Evolutionary conservation across 75 land plant genomes (phyloP).

Genomic region (Pinus tabuliformis): DNA sequence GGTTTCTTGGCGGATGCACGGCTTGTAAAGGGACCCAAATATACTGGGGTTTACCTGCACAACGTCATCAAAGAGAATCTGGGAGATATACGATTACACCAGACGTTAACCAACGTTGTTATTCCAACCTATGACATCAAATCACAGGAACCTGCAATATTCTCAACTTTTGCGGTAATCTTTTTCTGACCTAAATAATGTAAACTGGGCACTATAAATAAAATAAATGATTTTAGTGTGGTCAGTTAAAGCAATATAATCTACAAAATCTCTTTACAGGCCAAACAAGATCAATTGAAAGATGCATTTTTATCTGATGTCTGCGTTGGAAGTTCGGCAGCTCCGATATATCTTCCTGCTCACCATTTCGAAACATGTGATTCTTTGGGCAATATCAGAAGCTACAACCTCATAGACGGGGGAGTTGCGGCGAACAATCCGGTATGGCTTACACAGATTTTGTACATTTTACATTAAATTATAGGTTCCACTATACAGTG

Average conservation of each 20-base stretch:
- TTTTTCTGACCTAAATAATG: background rate
- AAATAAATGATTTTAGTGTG: too few species aligned
- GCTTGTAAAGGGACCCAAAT: conserved; percentile 23
- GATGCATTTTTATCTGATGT: conserved; percentile 9
- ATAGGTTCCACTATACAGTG: too few species aligned
- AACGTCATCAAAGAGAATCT: conserved; percentile 7
- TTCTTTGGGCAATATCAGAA: background rate
- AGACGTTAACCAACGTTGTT: conserved; percentile 31
- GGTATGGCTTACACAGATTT: background rate
- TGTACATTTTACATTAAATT: too few species aligned
- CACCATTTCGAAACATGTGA: conserved; percentile 10
- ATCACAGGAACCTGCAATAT: conserved; percentile 25
- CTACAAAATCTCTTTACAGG: background rate
- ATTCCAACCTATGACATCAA: conserved; percentile 35
- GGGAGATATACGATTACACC: conserved; percentile 5
- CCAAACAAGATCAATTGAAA: background rate
- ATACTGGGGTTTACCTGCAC: conserved; percentile 17
- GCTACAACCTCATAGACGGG: conserved; percentile 31
- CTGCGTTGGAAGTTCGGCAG: conserved; percentile 35
- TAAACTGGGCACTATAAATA: background rate
- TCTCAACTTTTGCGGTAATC: conserved; percentile 22
- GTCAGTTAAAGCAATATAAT: too few species aligned
- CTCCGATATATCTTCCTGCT: conserved; percentile 37
- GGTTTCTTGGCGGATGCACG: background rate
- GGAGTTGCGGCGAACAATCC: conserved; percentile 28